A percentile compares a stretch with the other conserved stretches of the same genome.
Conservation (phyloP, 1,284 basidiomycete species). For the Rhodotorula sp. region DNA sequence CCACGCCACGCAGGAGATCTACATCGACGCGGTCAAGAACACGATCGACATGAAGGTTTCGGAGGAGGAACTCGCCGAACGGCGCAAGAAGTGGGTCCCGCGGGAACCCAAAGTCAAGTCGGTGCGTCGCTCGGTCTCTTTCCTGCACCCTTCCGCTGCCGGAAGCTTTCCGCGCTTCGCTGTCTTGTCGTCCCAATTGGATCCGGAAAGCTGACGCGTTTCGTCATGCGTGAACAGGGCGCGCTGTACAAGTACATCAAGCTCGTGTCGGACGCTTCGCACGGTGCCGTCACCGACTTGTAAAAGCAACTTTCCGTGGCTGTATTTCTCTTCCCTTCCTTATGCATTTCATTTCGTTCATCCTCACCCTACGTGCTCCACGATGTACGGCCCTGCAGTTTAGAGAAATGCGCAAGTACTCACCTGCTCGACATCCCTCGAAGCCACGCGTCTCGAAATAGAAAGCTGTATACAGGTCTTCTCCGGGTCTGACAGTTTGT, state of each 20-base stretch:
- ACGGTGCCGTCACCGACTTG: slow-evolving; percentile 80
- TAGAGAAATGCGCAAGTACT: no score
- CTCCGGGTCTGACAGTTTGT: no score
- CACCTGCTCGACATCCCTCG: no score
- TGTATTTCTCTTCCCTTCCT: neutral
- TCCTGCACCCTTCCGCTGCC: no score
- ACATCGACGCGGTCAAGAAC: slow-evolving; percentile 66
- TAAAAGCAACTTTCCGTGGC: neutral
- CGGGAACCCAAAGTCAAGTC: slow-evolving; percentile 75
- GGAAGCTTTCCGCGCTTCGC: neutral
- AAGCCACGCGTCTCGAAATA: no score
- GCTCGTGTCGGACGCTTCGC: slow-evolving; percentile 67
- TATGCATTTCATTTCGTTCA: neutral
- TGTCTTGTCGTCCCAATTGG: no score
- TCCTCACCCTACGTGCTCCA: no score
- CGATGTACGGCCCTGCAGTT: no score
- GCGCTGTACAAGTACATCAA: slow-evolving; percentile 86
- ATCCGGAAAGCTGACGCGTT: no score
- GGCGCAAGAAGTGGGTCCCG: slow-evolving; percentile 69
- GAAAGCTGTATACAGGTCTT: no score
- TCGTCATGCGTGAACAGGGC: slow-evolving; percentile 16
- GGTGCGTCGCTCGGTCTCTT: slow-evolving; percentile 6
- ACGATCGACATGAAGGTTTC: slow-evolving; percentile 70
- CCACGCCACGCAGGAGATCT: slow-evolving; percentile 15
- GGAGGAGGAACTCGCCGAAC: slow-evolving; percentile 65